Conservation (phyloP, 805 yeast species). For the Candida boleticola region DNA sequence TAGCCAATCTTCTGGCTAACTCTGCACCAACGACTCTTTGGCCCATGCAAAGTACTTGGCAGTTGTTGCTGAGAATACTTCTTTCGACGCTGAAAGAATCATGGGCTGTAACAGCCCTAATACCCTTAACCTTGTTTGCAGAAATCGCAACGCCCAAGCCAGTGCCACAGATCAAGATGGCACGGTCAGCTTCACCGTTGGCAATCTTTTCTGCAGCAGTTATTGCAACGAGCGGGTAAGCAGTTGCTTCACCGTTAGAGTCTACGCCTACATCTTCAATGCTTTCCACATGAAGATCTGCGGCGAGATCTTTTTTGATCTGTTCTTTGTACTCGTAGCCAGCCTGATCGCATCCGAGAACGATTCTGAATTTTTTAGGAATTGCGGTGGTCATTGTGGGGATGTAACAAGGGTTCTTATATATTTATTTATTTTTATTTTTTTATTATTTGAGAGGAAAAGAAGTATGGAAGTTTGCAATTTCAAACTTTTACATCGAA, state of each 20-base stretch:
- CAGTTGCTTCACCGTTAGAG: conserved; percentile 27
- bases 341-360: conserved; percentile 45
- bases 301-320: conserved; percentile 32
- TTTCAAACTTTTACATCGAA: no score
- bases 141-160: conserved; percentile 50
- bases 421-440: no score
- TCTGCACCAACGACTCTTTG: conserved; percentile 46
- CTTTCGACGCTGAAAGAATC: conserved; percentile 48
- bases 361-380: conserved; percentile 20
- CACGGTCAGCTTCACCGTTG: conserved; percentile 43
- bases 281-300: conserved; percentile 22
- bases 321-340: conserved; percentile 43
- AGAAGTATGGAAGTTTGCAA: no score
- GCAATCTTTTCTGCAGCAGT: conserved; percentile 41
- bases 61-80: conserved; percentile 40
- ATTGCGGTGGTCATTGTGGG: no score
- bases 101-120: conserved; percentile 49
- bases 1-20: conserved; percentile 41
- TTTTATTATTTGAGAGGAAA: no score
- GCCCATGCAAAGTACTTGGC: conserved; percentile 48
- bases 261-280: conserved; percentile 42
- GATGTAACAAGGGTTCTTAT: no score
- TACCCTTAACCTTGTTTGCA: conserved; percentile 47
- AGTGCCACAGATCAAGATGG: conserved; percentile 46
- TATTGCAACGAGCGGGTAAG: conserved; percentile 45